A percentile compares a stretch with the other conserved stretches of the same genome.
phyloP scores from a whole-genome alignment of 495 filamentous ascomycete species.

The Hypoxylon trugodes region DNA sequence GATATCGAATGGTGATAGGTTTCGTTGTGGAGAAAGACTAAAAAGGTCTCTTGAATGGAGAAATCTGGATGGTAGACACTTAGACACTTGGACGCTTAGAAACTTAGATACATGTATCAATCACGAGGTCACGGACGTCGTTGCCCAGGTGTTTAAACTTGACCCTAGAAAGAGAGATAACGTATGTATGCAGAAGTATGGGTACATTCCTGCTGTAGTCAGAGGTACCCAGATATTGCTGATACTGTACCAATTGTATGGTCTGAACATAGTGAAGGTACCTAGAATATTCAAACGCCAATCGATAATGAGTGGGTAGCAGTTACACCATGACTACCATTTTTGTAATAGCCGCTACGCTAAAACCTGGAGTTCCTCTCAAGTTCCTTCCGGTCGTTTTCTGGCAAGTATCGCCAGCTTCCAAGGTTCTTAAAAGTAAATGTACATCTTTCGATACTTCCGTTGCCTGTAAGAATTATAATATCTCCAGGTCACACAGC shows the following conservation, averaged over 20 bases:
- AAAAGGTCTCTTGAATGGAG: slow-evolving; percentile 25
- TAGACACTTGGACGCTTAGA: too few species aligned
- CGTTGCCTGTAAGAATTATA: too few species aligned
- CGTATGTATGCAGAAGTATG: too few species aligned
- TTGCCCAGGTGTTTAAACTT: slow-evolving; percentile 31
- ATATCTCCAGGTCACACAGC: too few species aligned
- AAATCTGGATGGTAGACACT: too few species aligned
- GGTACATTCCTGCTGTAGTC: too few species aligned
- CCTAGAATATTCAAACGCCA: slow-evolving; percentile 2
- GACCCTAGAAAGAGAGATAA: too few species aligned
- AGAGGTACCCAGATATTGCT: slow-evolving; percentile 8
- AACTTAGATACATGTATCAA: slow-evolving; percentile 18
- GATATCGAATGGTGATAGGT: slow-evolving; percentile 44
- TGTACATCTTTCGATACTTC: background rate
- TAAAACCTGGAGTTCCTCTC: slow-evolving; percentile 9
- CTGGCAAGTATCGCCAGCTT: background rate
- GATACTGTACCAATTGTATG: background rate
- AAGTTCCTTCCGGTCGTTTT: background rate
- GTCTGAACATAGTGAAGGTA: background rate
- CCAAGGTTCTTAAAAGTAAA: background rate
- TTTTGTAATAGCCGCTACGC: background rate
- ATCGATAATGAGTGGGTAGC: slow-evolving; percentile 15
- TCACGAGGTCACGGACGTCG: slow-evolving; percentile 38
- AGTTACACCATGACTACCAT: slow-evolving; percentile 12
- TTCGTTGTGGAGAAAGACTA: slow-evolving; percentile 36